These are phyloP conservation scores for Heritiera fomes DNA, from an alignment of 345 rosid species.

Conservation along the genomic window DNA sequence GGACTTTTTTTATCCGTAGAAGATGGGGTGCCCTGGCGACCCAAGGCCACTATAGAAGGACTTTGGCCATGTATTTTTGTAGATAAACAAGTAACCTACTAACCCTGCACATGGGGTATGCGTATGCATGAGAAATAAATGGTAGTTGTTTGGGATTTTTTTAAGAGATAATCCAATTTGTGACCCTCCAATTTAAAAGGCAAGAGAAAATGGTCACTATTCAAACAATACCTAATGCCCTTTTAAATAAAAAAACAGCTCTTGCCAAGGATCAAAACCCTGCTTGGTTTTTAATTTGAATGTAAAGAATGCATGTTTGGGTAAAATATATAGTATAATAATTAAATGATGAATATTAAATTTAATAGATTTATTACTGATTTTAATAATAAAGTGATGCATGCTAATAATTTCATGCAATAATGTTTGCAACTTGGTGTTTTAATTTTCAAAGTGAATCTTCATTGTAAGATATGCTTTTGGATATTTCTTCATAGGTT, in stretches of 20 bases:
- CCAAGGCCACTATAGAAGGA: neutral
- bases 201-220: neutral
- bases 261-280: no score
- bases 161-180: neutral
- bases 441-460: neutral
- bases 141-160: neutral
- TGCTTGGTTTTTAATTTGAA: no score
- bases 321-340: no score
- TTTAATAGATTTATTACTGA: no score
- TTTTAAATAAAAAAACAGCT: no score
- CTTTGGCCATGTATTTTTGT: neutral
- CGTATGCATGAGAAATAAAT: conserved; percentile 5
- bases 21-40: no score
- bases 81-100: conserved; percentile 7
- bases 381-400: no score
- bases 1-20: no score
- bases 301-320: no score
- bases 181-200: neutral
- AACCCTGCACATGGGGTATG: neutral
- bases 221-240: neutral
- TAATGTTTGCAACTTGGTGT: neutral
- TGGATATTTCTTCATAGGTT: neutral
- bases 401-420: no score
- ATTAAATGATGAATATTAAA: no score
- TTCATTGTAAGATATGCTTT: neutral